Conservation (phyloP, 768 basidiomycete species). For the Russula foetens region DNA sequence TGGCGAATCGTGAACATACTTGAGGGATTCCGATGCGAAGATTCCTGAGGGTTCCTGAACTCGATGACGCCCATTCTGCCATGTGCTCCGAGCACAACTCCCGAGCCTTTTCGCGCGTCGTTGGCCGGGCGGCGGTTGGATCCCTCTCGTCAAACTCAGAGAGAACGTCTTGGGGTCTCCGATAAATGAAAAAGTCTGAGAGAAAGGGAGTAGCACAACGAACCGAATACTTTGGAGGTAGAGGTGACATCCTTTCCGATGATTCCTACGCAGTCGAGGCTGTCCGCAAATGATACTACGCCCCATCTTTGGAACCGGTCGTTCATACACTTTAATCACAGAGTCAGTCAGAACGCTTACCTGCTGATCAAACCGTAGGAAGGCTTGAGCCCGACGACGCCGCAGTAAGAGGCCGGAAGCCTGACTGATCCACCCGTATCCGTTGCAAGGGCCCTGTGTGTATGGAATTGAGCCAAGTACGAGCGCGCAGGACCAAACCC, state of each 20-base stretch:
- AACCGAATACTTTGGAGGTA: conserved; percentile 57
- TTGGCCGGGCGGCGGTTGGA: conserved; percentile 55
- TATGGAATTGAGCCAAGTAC: not conserved
- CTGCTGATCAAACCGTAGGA: conserved; percentile 89
- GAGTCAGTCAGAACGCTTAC: conserved; percentile 31
- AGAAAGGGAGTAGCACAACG: conserved; percentile 21
- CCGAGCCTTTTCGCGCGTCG: conserved; percentile 31
- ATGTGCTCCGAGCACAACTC: conserved; percentile 16
- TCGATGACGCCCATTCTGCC: not conserved
- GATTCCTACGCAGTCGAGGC: conserved; percentile 89
- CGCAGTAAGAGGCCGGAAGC: conserved; percentile 91
- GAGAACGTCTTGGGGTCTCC: conserved; percentile 26
- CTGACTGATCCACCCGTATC: conserved; percentile 95
- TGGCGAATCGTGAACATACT: conserved; percentile 29
- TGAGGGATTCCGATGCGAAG: conserved; percentile 72
- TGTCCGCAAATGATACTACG: conserved; percentile 88
- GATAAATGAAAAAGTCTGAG: not conserved
- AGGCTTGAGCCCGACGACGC: conserved; percentile 87
- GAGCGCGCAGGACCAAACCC: not conserved
- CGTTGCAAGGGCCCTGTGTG: conserved; percentile 72
- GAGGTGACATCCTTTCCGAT: conserved; percentile 47
- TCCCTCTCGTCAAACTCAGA: conserved; percentile 55
- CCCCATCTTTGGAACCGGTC: conserved; percentile 56
- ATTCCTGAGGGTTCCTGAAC: conserved; percentile 32
- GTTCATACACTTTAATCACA: not conserved